Evolutionary conservation across 495 filamentous ascomycete genomes (phyloP), one percentile per base, ranked within the genome.

Genomic region (Durotheca rogersii): DNA sequence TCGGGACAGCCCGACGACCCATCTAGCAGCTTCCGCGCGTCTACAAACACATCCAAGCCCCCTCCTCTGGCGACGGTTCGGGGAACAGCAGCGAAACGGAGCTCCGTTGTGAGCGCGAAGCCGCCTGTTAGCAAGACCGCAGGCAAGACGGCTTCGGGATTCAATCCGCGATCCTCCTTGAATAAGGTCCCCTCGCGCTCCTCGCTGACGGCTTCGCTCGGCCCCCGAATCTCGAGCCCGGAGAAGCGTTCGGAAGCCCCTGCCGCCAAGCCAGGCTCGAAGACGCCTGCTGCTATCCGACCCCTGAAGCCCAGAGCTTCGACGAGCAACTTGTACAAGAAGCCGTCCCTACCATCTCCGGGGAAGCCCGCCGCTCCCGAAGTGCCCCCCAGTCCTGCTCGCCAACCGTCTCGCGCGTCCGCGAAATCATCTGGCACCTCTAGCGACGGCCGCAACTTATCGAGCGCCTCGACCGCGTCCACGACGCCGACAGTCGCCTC

Each of bases 281-380:
- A 79, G 56, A 77, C 73, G 1, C 42, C 80, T 52, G 67, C 70
- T 9, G 59, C 74, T n/a, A n/a, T n/a, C 3, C 76, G 74, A 20
- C 62, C 74, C 1, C 63, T 78, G 0, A 80, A 79, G 37, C 60
- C 81, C 29, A 75, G 81, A 11, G 77, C 80, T 11, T 79, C 82
- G 6, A 56, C 83, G 2, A 76, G 68, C 41, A 79, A 74, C 12
- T 60, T 80, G 2, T 78, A 79, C 51, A 72, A 67, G 32, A 84
- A 82, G 40, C 72, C 81, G 16, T 70, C 71, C 7, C 58, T 72
- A 38, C 63, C 74, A 4, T 61, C 67, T 11, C 62, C 74, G 45
- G 67, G 65, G 2, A 70, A 72, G 30, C 55, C 74, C 3, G 37
- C 38, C n/a, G 34, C 51, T 6, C 67, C 70, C 4, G 56, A 57